Conservation (phyloP, 2,329 filamentous ascomycete genomes). For the Hypoxylon sp. region DNA sequence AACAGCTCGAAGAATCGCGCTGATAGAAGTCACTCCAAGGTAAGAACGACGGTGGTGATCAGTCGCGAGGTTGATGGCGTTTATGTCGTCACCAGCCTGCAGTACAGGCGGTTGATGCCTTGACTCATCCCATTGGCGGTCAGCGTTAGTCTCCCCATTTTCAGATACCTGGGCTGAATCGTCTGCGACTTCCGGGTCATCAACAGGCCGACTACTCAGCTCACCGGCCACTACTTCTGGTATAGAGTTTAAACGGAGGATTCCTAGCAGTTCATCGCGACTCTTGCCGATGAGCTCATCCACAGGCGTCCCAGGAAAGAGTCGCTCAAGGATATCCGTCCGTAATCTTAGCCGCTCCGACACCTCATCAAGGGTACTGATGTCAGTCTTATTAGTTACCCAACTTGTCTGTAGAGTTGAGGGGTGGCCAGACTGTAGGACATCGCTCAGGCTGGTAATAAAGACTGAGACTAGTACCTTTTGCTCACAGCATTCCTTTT, state of each 20-base stretch:
- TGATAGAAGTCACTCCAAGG: slow-evolving; percentile 38
- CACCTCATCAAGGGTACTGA: slow-evolving; percentile 39
- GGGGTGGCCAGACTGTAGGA: neutral
- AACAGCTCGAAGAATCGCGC: slow-evolving; percentile 37
- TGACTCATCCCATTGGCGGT: slow-evolving; percentile 41
- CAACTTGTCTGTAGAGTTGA: neutral
- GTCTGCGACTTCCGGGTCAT: slow-evolving; percentile 33
- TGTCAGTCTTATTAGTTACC: slow-evolving; percentile 6
- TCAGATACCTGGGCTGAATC: slow-evolving; percentile 39
- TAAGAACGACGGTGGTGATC: slow-evolving; percentile 40
- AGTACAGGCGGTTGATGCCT: slow-evolving; percentile 34
- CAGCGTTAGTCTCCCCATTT: slow-evolving; percentile 36
- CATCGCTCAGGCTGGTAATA: too few relatives aligned
- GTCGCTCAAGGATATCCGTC: slow-evolving; percentile 29
- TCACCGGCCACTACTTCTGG: slow-evolving; percentile 7
- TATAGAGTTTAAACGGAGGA: slow-evolving; percentile 16
- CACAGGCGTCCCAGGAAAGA: slow-evolving; percentile 28
- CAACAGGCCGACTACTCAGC: slow-evolving; percentile 5
- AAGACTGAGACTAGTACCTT: slow-evolving; percentile 21
- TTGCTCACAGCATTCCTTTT: slow-evolving; percentile 41
- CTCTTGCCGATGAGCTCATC: slow-evolving; percentile 39
- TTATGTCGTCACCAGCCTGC: slow-evolving; percentile 40
- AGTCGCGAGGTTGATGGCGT: slow-evolving; percentile 40
- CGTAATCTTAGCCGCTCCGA: slow-evolving; percentile 32
- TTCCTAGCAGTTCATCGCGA: slow-evolving; percentile 35